These are phyloP conservation scores for Carex pumila DNA, from an alignment of 176 grass and related monocot species.

Conservation along the genomic window DNA sequence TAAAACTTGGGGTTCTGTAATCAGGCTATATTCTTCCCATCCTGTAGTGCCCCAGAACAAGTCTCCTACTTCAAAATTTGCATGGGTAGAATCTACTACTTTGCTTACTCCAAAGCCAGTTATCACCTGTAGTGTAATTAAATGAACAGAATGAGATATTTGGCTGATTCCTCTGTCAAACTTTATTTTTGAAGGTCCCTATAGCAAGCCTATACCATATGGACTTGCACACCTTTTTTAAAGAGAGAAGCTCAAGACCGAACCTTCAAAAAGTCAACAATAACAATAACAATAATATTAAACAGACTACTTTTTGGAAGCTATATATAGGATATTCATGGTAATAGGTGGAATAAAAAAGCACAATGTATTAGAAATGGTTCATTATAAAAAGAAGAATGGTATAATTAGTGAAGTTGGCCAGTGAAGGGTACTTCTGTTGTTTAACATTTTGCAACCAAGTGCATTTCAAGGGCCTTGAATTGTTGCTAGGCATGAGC, in stretches of 20 bases:
- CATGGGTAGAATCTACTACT: conserved; percentile 47
- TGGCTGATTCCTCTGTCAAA: background rate
- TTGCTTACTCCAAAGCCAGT: conserved; percentile 39
- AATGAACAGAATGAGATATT: background rate
- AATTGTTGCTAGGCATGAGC: too few species aligned
- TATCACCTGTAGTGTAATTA: background rate
- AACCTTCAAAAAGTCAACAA: too few species aligned
- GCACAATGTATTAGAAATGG: background rate
- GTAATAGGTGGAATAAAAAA: background rate
- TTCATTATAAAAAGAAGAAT: background rate
- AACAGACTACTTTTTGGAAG: background rate
- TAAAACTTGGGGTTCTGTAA: background rate
- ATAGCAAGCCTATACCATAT: background rate
- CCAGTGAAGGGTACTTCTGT: too few species aligned
- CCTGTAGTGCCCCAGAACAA: conserved; percentile 30
- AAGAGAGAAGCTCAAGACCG: too few species aligned
- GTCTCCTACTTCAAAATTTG: conserved; percentile 37
- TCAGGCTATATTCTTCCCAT: conserved; percentile 43
- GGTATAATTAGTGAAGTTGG: too few species aligned
- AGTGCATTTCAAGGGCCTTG: too few species aligned
- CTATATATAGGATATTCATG: background rate
- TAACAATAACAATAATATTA: background rate
- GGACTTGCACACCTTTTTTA: too few species aligned
- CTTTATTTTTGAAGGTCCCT: background rate
- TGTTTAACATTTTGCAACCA: too few species aligned